Conservation (phyloP, 2,329 filamentous ascomycete genomes). For the Aureobasidium sp. region DNA sequence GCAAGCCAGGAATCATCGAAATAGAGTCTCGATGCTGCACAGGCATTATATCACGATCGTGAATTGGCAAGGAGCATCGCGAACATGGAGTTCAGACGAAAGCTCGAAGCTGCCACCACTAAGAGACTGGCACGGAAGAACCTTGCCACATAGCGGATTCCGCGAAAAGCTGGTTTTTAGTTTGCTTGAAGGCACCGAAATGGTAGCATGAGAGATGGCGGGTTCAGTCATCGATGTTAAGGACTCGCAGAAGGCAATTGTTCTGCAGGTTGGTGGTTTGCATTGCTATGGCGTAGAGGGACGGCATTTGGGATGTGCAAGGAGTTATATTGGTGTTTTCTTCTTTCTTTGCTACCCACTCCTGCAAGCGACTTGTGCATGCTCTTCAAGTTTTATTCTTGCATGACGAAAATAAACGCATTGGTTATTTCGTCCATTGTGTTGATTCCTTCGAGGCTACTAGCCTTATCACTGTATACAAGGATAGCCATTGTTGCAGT, state of each 20-base stretch:
- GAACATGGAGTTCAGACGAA: conserved; percentile 11
- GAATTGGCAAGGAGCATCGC: not conserved
- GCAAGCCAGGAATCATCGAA: conserved; percentile 9
- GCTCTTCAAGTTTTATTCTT: not conserved
- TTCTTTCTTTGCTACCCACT: not conserved
- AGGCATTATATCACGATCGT: not conserved
- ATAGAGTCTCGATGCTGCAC: conserved; percentile 9
- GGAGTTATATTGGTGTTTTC: not conserved
- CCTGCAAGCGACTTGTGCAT: not conserved
- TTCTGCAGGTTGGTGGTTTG: not conserved
- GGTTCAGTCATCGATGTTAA: not conserved
- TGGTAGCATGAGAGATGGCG: too few species aligned
- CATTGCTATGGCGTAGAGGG: conserved; percentile 1
- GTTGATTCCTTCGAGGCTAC: too few species aligned
- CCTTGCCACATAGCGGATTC: not conserved
- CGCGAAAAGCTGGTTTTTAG: not conserved
- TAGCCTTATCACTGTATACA: not conserved
- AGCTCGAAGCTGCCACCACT: conserved; percentile 12
- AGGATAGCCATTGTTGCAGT: not conserved
- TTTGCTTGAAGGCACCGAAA: too few species aligned
- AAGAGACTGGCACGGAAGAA: conserved; percentile 5
- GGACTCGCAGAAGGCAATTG: not conserved
- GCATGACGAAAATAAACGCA: not conserved
- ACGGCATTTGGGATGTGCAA: not conserved
- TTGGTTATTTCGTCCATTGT: not conserved